phyloP scores from a whole-genome alignment of 2,329 filamentous ascomycete species.

The Rachicladosporium sp. region DNA sequence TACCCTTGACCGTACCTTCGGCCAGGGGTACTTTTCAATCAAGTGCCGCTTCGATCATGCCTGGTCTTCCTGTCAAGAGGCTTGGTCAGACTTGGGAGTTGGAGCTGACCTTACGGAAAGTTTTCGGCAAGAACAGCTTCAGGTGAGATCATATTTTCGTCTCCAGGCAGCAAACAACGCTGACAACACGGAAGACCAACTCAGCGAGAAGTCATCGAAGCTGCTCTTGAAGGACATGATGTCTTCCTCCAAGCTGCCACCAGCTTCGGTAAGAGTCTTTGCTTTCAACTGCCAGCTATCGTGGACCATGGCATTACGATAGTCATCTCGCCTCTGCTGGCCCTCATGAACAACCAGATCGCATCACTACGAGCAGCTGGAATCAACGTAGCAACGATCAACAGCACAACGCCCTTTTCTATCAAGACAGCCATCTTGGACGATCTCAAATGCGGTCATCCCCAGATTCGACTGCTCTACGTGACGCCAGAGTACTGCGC shows the following conservation, averaged over 20 bases:
- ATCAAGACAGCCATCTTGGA: constrained; percentile 59
- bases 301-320: constrained; percentile 82
- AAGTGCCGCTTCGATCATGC: constrained; percentile 11
- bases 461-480: constrained; percentile 70
- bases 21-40: too few species aligned
- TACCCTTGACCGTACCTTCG: too few species aligned
- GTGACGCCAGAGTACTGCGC: constrained; percentile 87
- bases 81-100: constrained; percentile 22
- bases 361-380: constrained; percentile 61
- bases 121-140: constrained; percentile 24
- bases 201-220: constrained; percentile 77
- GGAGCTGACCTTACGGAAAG: constrained; percentile 25
- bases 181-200: constrained; percentile 45
- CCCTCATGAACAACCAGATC: constrained; percentile 93
- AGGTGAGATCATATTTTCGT: constrained; percentile 11
- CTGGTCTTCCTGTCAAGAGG: constrained; percentile 11
- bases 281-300: constrained; percentile 83
- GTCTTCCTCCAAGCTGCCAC: constrained; percentile 87
- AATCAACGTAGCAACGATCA: constrained; percentile 74
- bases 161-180: not conserved
- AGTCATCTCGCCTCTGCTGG: constrained; percentile 77
- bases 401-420: constrained; percentile 59
- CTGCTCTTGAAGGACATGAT: constrained; percentile 71
- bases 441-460: constrained; percentile 81
- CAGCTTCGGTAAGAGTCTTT: constrained; percentile 85